phyloP scores from a whole-genome alignment of 225 moss, liverwort and hornwort species.

The Ulota crispa region DNA sequence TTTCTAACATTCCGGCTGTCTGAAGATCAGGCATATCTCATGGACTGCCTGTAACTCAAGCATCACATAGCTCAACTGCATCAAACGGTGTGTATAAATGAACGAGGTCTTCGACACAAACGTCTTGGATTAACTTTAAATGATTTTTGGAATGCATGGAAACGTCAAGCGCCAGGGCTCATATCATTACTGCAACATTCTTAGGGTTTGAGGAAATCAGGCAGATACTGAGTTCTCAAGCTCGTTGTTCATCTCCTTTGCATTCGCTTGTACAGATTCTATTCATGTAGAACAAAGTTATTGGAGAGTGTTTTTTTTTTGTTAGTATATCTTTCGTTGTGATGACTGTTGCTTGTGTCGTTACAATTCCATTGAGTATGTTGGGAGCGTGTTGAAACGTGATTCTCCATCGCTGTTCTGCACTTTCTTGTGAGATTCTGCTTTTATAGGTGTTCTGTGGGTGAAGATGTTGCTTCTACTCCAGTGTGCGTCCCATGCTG shows the following conservation, averaged over 20 bases:
- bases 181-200: background rate
- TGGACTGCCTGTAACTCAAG: background rate
- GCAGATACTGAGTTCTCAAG: background rate
- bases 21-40: constrained; percentile 15
- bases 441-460: too few relatives aligned
- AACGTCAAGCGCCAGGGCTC: background rate
- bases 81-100: constrained; percentile 9
- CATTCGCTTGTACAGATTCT: constrained; percentile 2
- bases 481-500: too few relatives aligned
- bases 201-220: background rate
- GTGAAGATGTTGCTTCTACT: too few relatives aligned
- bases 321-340: background rate
- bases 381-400: background rate
- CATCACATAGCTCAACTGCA: background rate
- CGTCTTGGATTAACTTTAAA: constrained; percentile 8
- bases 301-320: background rate
- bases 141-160: background rate
- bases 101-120: background rate
- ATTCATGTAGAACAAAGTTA: background rate
- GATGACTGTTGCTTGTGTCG: background rate
- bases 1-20: constrained; percentile 76
- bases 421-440: too few relatives aligned
- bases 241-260: background rate
- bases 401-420: background rate
- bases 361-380: background rate